Base-by-base conservation (phyloP, 495 filamentous ascomycete genomes). In the Penicillium robsamsonii region DNA sequence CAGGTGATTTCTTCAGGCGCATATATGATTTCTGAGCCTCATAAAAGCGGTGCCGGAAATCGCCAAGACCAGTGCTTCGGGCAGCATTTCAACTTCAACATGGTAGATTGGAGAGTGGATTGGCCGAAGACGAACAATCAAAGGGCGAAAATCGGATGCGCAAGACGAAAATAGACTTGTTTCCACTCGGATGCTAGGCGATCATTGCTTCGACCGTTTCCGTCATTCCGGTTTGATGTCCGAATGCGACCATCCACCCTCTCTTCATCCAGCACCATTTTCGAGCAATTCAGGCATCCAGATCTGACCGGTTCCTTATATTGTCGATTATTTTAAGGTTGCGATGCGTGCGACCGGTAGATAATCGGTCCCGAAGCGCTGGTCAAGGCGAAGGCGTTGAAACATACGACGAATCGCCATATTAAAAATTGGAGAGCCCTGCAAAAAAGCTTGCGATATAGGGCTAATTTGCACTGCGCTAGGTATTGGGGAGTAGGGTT, bases 151-250 rank as follows among this genome's bases (percentile, higher is more conserved):
- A 13, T 31, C 22, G 37, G 40, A 37, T 53, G 53, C 42, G 46
- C 38, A 7, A 44, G 12, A 41, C 27, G 18, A 48, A 52, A 40
- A 33, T 46, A 37, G 48, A 46, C 20, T 7, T 13, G 29, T 40
- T 15, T 37, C 41, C 31, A 44, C 29, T 53, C 37, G 50, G 22
- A 43, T 46, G 40, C 46, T 46, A 24, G 48, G 35, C 51, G 43
- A 35, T 35, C 35, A n/a, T 51, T 18, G 61, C 59, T 61, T 62
- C 50, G 61, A 53, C 63, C 66, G 64, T 64, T 69, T 69, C 61
- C 66, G 63, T 64, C 57, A 33, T 58, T 51, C 38, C 53, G 29
- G 38, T 29, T 41, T 55, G 40, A 38, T 35, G 30, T 50, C 43
- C 55, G 52, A 57, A 66, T 68, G 60, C 65, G 60, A 66, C 65